A percentile compares a stretch with the other conserved stretches of the same genome.
Evolutionary conservation across 208 protist species (phyloP).

Genomic region (Leishmania mexicana): DNA sequence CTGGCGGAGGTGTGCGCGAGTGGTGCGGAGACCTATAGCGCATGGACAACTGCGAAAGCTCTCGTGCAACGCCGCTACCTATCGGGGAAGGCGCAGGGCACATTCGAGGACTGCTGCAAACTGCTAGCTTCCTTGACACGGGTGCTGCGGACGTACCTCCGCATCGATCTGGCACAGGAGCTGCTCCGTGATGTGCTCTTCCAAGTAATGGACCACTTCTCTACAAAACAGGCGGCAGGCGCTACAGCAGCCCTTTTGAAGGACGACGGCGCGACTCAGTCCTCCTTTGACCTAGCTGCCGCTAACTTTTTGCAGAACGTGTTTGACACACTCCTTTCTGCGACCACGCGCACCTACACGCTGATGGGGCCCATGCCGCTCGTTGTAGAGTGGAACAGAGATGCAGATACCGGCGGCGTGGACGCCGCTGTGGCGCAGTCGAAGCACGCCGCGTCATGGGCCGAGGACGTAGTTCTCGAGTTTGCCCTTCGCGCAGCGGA

Average conservation of each 20-base stretch:
- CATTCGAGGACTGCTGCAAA: constrained; percentile 6
- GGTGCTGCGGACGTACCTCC: constrained; percentile 4
- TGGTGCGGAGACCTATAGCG: constrained; percentile 41
- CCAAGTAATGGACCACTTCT: constrained; percentile 9
- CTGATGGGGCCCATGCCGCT: constrained; percentile 12
- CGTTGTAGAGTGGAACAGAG: constrained; percentile 1
- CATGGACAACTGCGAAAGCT: constrained; percentile 39
- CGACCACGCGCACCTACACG: constrained; percentile 7
- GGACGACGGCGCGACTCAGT: background rate
- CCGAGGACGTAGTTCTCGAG: constrained; percentile 8
- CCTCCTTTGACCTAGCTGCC: background rate
- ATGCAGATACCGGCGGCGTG: background rate
- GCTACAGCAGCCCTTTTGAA: background rate
- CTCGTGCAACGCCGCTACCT: constrained; percentile 31
- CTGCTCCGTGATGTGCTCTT: constrained; percentile 9
- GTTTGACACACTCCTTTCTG: constrained; percentile 1
- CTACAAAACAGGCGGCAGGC: background rate
- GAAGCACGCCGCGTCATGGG: background rate
- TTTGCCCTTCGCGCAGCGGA: constrained; percentile 1
- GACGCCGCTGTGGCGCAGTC: constrained; percentile 1
- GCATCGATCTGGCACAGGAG: constrained; percentile 15
- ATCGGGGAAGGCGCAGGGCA: constrained; percentile 6
- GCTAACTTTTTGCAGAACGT: background rate
- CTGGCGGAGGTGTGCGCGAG: constrained; percentile 29
- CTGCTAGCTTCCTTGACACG: background rate